Conservation (phyloP, 192 early-diverging fungal species). For the Podila horticola region DNA sequence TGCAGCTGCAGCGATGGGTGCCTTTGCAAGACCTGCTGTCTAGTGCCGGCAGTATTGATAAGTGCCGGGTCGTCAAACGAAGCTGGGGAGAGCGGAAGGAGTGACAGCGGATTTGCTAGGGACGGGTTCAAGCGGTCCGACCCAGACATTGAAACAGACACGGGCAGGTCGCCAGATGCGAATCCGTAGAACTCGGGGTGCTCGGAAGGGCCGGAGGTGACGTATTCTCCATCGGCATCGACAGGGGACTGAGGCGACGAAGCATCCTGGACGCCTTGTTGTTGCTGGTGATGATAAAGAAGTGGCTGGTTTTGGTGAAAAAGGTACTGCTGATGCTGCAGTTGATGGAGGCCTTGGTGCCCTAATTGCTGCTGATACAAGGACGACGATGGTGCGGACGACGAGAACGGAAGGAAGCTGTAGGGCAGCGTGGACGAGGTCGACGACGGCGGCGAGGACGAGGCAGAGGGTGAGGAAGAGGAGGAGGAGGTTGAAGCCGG, state of each 20-base stretch:
- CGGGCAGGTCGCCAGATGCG: background rate
- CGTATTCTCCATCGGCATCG: background rate
- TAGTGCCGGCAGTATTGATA: background rate
- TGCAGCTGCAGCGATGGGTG: background rate
- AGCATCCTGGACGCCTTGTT: background rate
- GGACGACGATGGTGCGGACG: background rate
- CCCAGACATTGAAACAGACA: background rate
- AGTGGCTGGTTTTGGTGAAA: background rate
- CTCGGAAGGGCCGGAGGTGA: background rate
- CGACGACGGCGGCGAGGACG: slow-evolving; percentile 2
- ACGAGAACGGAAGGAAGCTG: background rate
- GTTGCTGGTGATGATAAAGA: background rate
- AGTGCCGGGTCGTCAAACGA: slow-evolving; percentile 1
- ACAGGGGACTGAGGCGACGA: background rate
- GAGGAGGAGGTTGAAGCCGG: background rate
- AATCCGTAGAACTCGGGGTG: background rate
- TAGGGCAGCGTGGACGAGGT: background rate
- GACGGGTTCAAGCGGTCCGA: background rate
- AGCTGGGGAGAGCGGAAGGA: background rate
- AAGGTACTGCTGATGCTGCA: background rate
- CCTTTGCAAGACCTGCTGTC: background rate
- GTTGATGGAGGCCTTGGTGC: background rate
- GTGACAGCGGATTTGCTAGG: background rate
- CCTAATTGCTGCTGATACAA: background rate
- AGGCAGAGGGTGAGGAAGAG: slow-evolving; percentile 1